Evolutionary conservation across 2,329 filamentous ascomycete species (phyloP), one percentile per base, ranked within the genome.

Genomic region (Beauveria sp.): DNA sequence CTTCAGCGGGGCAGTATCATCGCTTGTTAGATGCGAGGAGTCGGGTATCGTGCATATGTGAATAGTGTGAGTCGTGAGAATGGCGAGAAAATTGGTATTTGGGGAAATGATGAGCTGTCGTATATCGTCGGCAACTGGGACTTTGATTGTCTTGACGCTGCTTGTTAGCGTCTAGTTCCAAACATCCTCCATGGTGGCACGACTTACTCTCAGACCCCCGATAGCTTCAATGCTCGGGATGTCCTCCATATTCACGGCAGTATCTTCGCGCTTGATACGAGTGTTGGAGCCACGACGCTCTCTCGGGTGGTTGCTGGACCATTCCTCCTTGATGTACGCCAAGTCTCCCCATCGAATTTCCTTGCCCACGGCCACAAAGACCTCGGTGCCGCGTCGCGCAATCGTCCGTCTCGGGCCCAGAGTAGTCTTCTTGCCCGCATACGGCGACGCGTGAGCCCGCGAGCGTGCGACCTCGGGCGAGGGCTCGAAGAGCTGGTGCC

Each of bases 331-430:
- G 69, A 98, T 74, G 63, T 87, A 85, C 57, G 86, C 85, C 60
- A 99, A 77, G 74, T 96, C 91, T 10, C 90, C 88, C 92, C 95
- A 99, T 73, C 93, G 84, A 64, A 99, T 89, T 74, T 98, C 91
- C 68, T 89, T 93, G 54, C 93, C 93, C 46, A 89, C 87, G 22
- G 92, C 93, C 14, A 91, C 86, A 71, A 98, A 98, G 10, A 98
- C 79, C 70, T 99, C 93, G 1, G 90, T 91, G 18, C 90, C 92
- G 63, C 93, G 82, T 55, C 84, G 86, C 10, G 92, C 93, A 68
- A 98, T 87, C 0, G 86, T 92, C 65, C 85, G 75, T 62, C 81
- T 78, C 10, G 85, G 83, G 20, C 84, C 83, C 1, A 72, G 70
- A 22, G 72, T 68, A 1, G 72, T 58, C 66, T 77, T 77, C 70